Conservation (phyloP, 345 rosid genomes). For the Gossypioides kirkii region DNA sequence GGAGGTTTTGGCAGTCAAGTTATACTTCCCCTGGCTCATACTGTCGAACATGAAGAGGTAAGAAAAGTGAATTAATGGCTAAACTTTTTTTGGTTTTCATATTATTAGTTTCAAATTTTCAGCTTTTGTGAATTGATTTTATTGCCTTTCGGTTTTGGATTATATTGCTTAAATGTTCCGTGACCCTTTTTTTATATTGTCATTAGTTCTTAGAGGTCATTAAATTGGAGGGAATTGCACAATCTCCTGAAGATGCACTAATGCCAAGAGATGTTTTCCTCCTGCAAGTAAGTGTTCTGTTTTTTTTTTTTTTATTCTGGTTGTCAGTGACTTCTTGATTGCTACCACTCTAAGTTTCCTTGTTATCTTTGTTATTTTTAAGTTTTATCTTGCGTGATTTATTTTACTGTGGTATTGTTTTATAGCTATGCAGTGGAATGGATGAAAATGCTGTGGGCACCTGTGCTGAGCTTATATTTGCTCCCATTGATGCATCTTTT, state of each 20-base stretch:
- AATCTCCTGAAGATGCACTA: constrained; percentile 86
- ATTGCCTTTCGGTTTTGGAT: background rate
- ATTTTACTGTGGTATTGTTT: constrained; percentile 12
- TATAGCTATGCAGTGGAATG: constrained; percentile 91
- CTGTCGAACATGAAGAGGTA: constrained; percentile 96
- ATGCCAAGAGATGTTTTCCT: constrained; percentile 90
- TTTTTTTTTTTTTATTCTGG: background rate
- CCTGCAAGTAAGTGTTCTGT: constrained; percentile 61
- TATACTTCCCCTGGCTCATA: constrained; percentile 95
- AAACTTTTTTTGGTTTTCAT: background rate
- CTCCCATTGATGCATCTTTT: constrained; percentile 95
- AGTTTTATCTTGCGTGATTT: constrained; percentile 1
- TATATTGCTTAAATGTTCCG: background rate
- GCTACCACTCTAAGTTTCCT: background rate
- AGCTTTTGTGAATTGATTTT: background rate
- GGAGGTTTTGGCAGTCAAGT: constrained; percentile 91
- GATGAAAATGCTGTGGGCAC: constrained; percentile 94
- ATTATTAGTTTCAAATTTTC: background rate
- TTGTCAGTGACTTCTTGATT: background rate
- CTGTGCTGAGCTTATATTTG: constrained; percentile 96
- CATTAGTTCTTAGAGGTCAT: constrained; percentile 88
- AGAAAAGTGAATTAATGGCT: constrained; percentile 11
- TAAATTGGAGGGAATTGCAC: constrained; percentile 80
- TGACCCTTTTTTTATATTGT: background rate
- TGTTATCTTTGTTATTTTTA: background rate